Percentiles rank a stretch among this genome's conserved stretches.
Conservation (phyloP, 164 flowering plant genomes). For the Nymphaea colorata region DNA sequence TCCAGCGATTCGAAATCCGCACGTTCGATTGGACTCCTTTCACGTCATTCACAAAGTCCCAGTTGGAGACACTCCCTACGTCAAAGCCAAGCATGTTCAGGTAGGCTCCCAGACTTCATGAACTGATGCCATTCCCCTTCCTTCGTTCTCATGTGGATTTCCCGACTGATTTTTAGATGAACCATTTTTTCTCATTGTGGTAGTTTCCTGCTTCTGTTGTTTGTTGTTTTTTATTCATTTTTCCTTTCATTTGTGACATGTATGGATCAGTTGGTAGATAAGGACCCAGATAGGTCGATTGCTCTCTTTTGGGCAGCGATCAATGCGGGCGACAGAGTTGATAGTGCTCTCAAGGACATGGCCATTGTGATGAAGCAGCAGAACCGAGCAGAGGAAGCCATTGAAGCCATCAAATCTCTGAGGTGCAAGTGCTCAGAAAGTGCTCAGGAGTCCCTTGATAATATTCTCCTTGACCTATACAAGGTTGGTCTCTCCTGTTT, state of each 20-base stretch:
- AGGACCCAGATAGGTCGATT: conserved; percentile 93
- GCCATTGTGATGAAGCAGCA: conserved; percentile 99
- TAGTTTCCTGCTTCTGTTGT: background rate
- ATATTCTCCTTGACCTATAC: conserved; percentile 86
- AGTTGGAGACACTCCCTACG: conserved; percentile 89
- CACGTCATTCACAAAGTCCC: conserved; percentile 90
- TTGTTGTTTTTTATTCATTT: conserved; percentile 8
- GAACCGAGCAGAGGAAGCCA: conserved; percentile 95
- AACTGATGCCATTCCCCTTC: background rate
- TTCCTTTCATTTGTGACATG: conserved; percentile 4
- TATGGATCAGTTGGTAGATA: conserved; percentile 66
- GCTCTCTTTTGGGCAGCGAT: conserved; percentile 98
- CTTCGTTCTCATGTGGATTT: background rate
- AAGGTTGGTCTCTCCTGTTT: conserved; percentile 37
- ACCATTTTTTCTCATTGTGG: background rate
- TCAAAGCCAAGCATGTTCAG: conserved; percentile 92
- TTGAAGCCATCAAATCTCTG: conserved; percentile 90
- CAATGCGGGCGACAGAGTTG: conserved; percentile 96
- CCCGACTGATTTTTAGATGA: background rate
- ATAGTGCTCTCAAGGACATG: conserved; percentile 98
- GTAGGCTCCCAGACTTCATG: conserved; percentile 14
- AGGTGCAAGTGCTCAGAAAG: conserved; percentile 75
- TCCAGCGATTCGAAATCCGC: conserved; percentile 12
- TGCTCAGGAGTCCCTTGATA: conserved; percentile 96
- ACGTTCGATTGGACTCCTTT: conserved; percentile 67